phyloP scores from a whole-genome alignment of 1,284 basidiomycete species.

The Pseudozyma sp. region DNA sequence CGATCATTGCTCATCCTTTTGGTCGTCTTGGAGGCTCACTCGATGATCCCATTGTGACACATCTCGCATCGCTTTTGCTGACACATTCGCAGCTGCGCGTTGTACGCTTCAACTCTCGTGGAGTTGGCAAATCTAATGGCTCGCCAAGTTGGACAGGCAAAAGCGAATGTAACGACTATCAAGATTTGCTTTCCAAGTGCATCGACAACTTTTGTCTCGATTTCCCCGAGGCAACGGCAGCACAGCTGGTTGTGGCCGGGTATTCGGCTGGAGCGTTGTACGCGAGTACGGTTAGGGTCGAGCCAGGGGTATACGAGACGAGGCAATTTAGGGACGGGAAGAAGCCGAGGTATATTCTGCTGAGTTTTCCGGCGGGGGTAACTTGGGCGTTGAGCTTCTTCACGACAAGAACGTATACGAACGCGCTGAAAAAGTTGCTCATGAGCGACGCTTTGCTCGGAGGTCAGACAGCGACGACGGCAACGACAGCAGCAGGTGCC shows the following conservation, averaged over 20 bases:
- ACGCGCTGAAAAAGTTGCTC: constrained; percentile 31
- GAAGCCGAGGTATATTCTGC: constrained; percentile 39
- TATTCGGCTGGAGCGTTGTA: constrained; percentile 51
- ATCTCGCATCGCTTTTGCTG: constrained; percentile 24
- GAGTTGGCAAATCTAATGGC: constrained; percentile 43
- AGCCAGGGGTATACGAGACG: constrained; percentile 14
- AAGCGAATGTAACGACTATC: constrained; percentile 43
- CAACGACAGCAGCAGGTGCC: background rate
- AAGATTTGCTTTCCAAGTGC: constrained; percentile 32
- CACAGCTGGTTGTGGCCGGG: constrained; percentile 26
- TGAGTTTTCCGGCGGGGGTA: constrained; percentile 52
- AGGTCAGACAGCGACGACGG: background rate
- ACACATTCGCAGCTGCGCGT: constrained; percentile 29
- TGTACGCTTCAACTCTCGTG: constrained; percentile 52
- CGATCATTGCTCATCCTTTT: constrained; percentile 41
- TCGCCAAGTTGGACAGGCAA: constrained; percentile 49
- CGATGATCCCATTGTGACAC: constrained; percentile 47
- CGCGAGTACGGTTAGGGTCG: constrained; percentile 27
- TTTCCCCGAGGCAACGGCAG: constrained; percentile 13
- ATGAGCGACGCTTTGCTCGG: constrained; percentile 6
- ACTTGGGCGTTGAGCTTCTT: constrained; percentile 53
- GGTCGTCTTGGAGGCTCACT: constrained; percentile 47
- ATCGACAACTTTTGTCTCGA: constrained; percentile 41
- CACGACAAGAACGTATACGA: constrained; percentile 20
- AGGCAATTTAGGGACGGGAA: constrained; percentile 29